A percentile compares a stretch with the other conserved stretches of the same genome.
Conservation (phyloP, 2,329 filamentous ascomycete species). For the Penicillium sp. region DNA sequence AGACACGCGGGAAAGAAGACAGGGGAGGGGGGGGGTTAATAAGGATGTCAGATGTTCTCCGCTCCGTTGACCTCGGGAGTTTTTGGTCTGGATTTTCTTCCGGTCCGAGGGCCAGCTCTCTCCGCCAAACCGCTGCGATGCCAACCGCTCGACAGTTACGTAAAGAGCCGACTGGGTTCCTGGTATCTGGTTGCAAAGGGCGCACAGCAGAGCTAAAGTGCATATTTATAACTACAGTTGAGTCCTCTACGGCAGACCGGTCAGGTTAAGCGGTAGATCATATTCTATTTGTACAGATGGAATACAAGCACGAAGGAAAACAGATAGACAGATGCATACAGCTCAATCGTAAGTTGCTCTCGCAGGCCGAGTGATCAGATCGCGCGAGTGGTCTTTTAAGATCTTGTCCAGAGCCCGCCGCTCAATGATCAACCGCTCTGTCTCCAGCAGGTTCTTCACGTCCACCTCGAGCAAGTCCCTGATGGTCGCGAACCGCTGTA, state of each 20-base stretch:
- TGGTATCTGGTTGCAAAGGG: no score
- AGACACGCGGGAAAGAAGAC: conserved; percentile 20
- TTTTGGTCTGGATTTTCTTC: conserved; percentile 28
- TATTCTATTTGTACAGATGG: conserved; percentile 36
- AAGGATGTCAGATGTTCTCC: conserved; percentile 30
- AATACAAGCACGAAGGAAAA: conserved; percentile 16
- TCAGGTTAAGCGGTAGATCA: conserved; percentile 8
- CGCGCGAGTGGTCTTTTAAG: conserved; percentile 61
- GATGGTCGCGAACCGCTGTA: conserved; percentile 66
- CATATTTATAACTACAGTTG: not conserved
- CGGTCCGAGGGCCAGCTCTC: conserved; percentile 24
- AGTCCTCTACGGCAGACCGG: not conserved
- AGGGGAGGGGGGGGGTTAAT: conserved; percentile 15
- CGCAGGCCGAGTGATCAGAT: conserved; percentile 36
- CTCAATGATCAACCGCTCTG: conserved; percentile 83
- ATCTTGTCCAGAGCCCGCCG: conserved; percentile 72
- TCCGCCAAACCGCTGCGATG: conserved; percentile 13
- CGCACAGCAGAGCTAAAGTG: no score
- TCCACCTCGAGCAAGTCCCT: conserved; percentile 76
- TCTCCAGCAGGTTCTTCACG: conserved; percentile 89
- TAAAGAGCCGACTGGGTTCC: not conserved
- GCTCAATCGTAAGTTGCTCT: conserved; percentile 33
- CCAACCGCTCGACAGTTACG: not conserved
- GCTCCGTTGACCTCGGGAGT: conserved; percentile 28
- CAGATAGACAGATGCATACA: conserved; percentile 6